phyloP scores from a whole-genome alignment of 1,284 basidiomycete genomes.

The Leccinum fuscescens region DNA sequence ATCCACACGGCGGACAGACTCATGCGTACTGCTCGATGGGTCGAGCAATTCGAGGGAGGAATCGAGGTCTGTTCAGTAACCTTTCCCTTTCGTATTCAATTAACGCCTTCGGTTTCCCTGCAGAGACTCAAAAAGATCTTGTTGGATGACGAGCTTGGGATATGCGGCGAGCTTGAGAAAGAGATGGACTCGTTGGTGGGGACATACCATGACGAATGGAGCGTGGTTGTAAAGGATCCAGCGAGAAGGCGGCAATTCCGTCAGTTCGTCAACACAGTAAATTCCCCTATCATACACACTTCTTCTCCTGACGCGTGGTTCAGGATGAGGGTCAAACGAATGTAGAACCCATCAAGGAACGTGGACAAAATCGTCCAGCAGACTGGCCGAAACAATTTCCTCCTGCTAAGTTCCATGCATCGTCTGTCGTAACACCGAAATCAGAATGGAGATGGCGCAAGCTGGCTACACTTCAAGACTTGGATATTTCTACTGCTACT shows the following conservation, averaged over 20 bases:
- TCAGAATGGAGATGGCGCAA: conserved; percentile 60
- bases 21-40: conserved; percentile 73
- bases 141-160: conserved; percentile 74
- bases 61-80: conserved; percentile 45
- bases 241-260: conserved; percentile 56
- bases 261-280: conserved; percentile 67
- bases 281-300: neutral
- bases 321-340: neutral
- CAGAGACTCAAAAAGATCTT: conserved; percentile 65
- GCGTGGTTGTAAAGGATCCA: conserved; percentile 55
- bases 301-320: neutral
- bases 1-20: conserved; percentile 71
- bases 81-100: neutral
- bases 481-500: conserved; percentile 51
- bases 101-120: neutral
- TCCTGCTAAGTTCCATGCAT: conserved; percentile 44
- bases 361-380: conserved; percentile 66
- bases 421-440: conserved; percentile 43
- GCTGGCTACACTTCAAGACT: conserved; percentile 51
- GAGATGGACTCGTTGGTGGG: conserved; percentile 68
- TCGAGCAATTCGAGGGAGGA: conserved; percentile 64
- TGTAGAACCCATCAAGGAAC: conserved; percentile 57
- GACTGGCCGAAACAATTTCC: conserved; percentile 66
- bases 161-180: conserved; percentile 70
- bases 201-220: conserved; percentile 75